Evolutionary conservation across 2,329 filamentous ascomycete species (phyloP).

Genomic region (Botryotinia convoluta): DNA sequence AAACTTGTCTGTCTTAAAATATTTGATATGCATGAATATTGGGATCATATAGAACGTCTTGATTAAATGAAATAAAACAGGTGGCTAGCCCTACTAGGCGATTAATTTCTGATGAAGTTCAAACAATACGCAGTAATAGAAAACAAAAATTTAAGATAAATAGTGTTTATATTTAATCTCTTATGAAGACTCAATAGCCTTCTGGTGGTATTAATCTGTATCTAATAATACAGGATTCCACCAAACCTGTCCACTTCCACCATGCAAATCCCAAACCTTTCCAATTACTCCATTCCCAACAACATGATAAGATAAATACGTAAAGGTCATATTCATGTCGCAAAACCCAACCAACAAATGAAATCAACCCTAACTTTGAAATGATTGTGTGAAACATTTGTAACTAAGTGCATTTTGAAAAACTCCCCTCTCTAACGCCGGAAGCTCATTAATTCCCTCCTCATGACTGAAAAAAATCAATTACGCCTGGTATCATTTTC

Average conservation of each 20-base stretch:
- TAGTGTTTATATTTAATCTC: constrained; percentile 5
- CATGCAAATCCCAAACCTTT: background rate
- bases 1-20: background rate
- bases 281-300: constrained; percentile 7
- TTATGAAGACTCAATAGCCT: background rate
- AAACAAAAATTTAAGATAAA: background rate
- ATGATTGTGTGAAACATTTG: constrained; percentile 10
- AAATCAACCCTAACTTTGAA: constrained; percentile 5
- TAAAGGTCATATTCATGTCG: constrained; percentile 13
- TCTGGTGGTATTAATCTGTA: constrained; percentile 3
- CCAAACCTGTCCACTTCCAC: background rate
- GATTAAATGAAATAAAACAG: background rate
- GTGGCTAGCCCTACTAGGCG: background rate
- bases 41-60: background rate
- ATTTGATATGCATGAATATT: background rate
- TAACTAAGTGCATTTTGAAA: background rate
- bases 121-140: background rate
- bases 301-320: constrained; percentile 5
- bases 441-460: background rate
- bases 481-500: constrained; percentile 16
- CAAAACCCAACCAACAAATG: background rate
- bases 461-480: background rate
- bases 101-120: background rate
- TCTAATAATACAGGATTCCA: background rate
- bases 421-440: background rate